Evolutionary conservation across 805 yeast genomes (phyloP), one percentile per base, ranked within the genome.

Genomic region (Cyberlindnera mrakii): DNA sequence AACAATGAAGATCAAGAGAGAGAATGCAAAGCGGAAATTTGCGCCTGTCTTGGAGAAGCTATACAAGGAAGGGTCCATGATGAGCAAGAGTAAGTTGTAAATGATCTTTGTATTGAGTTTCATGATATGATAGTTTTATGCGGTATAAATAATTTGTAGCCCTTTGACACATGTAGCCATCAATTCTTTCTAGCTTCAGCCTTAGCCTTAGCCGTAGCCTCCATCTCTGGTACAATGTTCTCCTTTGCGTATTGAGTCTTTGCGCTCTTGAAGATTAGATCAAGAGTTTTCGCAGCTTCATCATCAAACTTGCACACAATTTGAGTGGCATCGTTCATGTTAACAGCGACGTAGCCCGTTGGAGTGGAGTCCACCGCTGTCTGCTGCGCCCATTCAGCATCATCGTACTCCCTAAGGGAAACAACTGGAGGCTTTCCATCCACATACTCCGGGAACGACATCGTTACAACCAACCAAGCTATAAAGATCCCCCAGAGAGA

Each of bases 1-100:
- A 35, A 83, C 90, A 8, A 54, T 77, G 50, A 77, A 77, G 57
- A 63, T 77, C 42, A 76, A 76, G 60, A 65, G 85, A 45, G 64
- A 71, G 1, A 65, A 67, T 35, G 78, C 80, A 0, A 68, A 67
- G 31, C 68, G 68, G 57, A 62, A 60, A 41, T 80, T 72, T 57
- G 59, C 62, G 35, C 42, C 52, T 7, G 65, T 64, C 17, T 57
- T 79, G 44, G 66, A 67, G 16, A 50, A 47, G 6, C 54, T 79
- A 63, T 80, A 80, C 50, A 60, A 56, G 35, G 82, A 79, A 52
- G 82, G 82, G 4, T 65, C 72, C 1, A 44, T 67, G 37, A 49
- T 63, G 19, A 56, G 51, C 35, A 51, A 36, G 33, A 53, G 40
- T 13, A 59, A 53, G 45, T 37, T 60, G 20, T 60, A 25, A 18